Percentiles rank a stretch among this genome's conserved stretches.
phyloP scores from a whole-genome alignment of 441 rosid genomes.

The Omphalea diandra region DNA sequence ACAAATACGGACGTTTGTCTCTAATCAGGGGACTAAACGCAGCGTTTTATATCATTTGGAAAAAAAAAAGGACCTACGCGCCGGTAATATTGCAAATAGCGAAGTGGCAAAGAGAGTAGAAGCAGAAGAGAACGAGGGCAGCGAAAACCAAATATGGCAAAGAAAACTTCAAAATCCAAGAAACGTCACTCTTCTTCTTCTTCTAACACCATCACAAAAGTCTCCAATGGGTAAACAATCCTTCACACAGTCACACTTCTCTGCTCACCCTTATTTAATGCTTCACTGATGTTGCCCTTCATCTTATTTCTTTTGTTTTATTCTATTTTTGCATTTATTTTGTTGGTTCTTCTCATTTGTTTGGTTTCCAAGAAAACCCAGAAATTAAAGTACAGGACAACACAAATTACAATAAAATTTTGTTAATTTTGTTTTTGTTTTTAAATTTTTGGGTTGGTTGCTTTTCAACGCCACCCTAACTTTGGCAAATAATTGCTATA shows the following conservation, averaged over 20 bases:
- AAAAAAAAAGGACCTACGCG: too few relatives aligned
- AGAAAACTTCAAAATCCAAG: conserved; percentile 42
- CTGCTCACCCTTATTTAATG: not conserved
- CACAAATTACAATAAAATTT: not conserved
- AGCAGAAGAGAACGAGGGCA: too few relatives aligned
- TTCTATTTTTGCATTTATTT: not conserved
- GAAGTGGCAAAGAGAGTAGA: too few relatives aligned
- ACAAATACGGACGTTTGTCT: too few relatives aligned
- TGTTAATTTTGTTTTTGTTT: not conserved
- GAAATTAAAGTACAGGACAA: not conserved
- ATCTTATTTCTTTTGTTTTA: not conserved
- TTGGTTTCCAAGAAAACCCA: not conserved
- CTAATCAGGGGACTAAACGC: too few relatives aligned
- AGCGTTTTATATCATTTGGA: too few relatives aligned
- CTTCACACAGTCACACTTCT: too few relatives aligned
- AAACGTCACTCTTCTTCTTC: conserved; percentile 31
- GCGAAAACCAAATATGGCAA: conserved; percentile 49
- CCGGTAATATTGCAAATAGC: too few relatives aligned
- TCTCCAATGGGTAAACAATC: conserved; percentile 27
- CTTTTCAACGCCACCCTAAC: not conserved
- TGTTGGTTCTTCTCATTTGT: not conserved
- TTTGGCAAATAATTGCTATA: not conserved
- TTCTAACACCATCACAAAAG: conserved; percentile 12
- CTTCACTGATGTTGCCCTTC: not conserved
- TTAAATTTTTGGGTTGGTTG: not conserved